Conservation (phyloP, 192 early-diverging fungal genomes). For the Entrophospora sp. region DNA sequence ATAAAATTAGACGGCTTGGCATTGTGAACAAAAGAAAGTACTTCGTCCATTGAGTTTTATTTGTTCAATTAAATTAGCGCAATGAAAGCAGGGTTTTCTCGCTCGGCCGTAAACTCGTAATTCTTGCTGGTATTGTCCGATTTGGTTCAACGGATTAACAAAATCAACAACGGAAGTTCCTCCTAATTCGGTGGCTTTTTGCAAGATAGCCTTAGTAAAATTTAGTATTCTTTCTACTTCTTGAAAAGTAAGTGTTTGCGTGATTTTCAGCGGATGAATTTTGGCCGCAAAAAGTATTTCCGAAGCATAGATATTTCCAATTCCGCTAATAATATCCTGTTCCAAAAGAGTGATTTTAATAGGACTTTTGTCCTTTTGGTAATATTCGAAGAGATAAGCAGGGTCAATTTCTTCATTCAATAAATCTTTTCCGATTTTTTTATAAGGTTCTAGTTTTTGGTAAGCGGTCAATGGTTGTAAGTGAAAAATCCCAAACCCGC, state of each 20-base stretch:
- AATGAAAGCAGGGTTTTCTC: background rate
- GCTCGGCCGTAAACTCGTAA: background rate
- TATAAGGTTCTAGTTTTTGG: background rate
- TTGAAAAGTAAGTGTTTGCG: background rate
- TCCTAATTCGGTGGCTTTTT: background rate
- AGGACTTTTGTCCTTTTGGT: background rate
- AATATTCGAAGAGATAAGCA: background rate
- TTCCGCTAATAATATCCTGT: background rate
- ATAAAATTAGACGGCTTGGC: no score
- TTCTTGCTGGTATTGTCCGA: background rate
- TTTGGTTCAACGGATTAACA: background rate
- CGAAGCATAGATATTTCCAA: background rate
- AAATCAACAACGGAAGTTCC: background rate
- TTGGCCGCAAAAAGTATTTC: background rate
- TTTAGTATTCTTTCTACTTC: background rate
- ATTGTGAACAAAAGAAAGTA: background rate
- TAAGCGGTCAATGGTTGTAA: background rate
- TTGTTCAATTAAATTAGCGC: background rate
- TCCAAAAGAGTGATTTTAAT: background rate
- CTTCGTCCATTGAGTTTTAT: background rate
- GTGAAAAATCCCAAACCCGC: background rate
- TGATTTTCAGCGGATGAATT: background rate
- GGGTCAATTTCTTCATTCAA: background rate
- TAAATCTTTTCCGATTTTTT: background rate
- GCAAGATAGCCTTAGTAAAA: background rate